Percentiles rank a stretch among this genome's conserved stretches.
phyloP scores from a whole-genome alignment of 306 rosid species.

The Trichosanthes cucumerina region DNA sequence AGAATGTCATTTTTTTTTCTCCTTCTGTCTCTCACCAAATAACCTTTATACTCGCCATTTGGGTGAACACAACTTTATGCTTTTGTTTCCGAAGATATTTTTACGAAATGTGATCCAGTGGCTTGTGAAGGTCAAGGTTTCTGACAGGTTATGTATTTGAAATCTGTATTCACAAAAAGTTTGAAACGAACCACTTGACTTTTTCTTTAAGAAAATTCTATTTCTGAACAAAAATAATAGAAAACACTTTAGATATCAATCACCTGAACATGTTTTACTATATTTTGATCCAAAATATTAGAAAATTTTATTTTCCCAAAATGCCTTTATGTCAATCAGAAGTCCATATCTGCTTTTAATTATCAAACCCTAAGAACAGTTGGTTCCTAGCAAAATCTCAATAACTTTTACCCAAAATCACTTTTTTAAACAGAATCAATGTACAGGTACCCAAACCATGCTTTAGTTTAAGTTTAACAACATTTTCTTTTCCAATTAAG shows the following conservation, averaged over 20 bases:
- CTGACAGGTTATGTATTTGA: background rate
- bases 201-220: background rate
- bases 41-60: background rate
- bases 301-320: background rate
- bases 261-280: background rate
- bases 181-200: background rate
- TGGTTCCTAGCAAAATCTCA: background rate
- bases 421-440: background rate
- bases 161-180: background rate
- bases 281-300: background rate
- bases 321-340: background rate
- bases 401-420: background rate
- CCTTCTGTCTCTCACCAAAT: background rate
- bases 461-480: background rate
- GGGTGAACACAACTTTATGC: background rate
- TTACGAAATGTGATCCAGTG: background rate
- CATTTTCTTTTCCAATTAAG: background rate
- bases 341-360: background rate
- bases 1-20: background rate
- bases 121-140: background rate
- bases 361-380: background rate
- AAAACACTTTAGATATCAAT: background rate
- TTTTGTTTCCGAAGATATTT: background rate
- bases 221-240: no score
- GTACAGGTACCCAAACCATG: background rate